phyloP scores from a whole-genome alignment of 306 rosid genomes.

The Vigna unguiculata region DNA sequence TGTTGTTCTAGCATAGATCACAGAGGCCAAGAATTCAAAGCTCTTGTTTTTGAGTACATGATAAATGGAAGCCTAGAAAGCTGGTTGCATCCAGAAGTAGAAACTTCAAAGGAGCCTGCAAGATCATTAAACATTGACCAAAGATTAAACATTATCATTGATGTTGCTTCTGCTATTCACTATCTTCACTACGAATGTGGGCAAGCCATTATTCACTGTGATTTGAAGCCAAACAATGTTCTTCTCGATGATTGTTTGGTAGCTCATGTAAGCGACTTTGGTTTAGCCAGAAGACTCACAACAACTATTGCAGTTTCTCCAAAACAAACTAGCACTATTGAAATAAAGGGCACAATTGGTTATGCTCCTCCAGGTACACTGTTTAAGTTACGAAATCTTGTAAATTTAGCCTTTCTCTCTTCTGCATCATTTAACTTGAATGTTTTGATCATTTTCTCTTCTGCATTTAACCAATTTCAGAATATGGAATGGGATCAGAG shows the following conservation, averaged over 20 bases:
- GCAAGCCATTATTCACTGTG: constrained; percentile 41
- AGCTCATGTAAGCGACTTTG: constrained; percentile 50
- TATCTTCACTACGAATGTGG: constrained; percentile 46
- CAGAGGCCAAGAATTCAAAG: constrained; percentile 48
- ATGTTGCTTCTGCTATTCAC: constrained; percentile 40
- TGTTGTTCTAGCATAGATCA: constrained; percentile 46
- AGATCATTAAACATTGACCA: constrained; percentile 16
- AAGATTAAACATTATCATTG: constrained; percentile 38
- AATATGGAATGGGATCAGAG: constrained; percentile 50
- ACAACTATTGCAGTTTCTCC: constrained; percentile 6
- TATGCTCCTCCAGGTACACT: constrained; percentile 44
- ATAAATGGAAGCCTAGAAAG: constrained; percentile 46
- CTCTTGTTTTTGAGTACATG: constrained; percentile 47
- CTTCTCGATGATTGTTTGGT: constrained; percentile 46
- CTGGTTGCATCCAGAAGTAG: constrained; percentile 38
- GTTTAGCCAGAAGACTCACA: constrained; percentile 36
- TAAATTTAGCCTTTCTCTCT: not conserved
- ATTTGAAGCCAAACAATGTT: constrained; percentile 44
- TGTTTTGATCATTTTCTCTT: not conserved
- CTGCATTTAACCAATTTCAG: not conserved
- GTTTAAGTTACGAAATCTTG: not conserved
- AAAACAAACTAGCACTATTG: constrained; percentile 26
- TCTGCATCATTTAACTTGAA: not conserved
- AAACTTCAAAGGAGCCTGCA: not conserved
- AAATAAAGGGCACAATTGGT: constrained; percentile 43